Percentiles rank a stretch among this genome's conserved stretches.
phyloP scores from a whole-genome alignment of 1,284 basidiomycete genomes.

The Paramarasmius palmivorus region DNA sequence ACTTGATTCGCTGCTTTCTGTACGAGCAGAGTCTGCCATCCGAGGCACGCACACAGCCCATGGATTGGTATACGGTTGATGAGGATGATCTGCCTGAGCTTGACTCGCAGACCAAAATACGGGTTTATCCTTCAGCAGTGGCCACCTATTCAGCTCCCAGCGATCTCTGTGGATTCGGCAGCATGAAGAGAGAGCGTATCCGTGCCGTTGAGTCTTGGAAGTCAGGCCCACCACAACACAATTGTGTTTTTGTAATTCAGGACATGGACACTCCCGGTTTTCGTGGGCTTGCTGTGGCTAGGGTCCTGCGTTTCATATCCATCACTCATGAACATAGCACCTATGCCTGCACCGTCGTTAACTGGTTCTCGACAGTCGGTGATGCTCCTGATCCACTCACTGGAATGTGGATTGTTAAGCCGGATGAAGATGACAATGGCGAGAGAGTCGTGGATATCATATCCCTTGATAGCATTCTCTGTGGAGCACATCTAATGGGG shows the following conservation, averaged over 20 bases:
- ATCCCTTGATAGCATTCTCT: too few species aligned
- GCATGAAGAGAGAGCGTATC: slow-evolving; percentile 30
- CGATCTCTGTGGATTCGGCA: slow-evolving; percentile 26
- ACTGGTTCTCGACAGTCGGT: slow-evolving; percentile 25
- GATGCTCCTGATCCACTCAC: slow-evolving; percentile 22
- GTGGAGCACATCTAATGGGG: too few species aligned
- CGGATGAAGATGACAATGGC: slow-evolving; percentile 18
- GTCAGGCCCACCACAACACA: slow-evolving; percentile 13
- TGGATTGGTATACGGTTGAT: slow-evolving; percentile 4
- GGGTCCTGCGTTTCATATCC: too few species aligned
- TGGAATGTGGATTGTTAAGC: slow-evolving; percentile 33
- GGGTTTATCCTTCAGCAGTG: slow-evolving; percentile 24
- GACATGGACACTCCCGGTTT: too few species aligned
- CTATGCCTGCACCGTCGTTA: slow-evolving; percentile 14
- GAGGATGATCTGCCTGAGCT: slow-evolving; percentile 9
- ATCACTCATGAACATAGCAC: too few species aligned
- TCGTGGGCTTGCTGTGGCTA: too few species aligned
- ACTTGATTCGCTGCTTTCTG: neutral
- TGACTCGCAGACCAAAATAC: slow-evolving; percentile 14
- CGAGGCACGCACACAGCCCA: too few species aligned
- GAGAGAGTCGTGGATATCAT: slow-evolving; percentile 13
- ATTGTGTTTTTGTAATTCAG: slow-evolving; percentile 25
- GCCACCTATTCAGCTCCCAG: slow-evolving; percentile 30
- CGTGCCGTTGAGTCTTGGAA: slow-evolving; percentile 23
- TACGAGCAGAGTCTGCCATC: neutral